These are phyloP conservation scores for Pichia sp. DNA, from an alignment of 1,139 yeast genomes.

Conservation along the genomic window DNA sequence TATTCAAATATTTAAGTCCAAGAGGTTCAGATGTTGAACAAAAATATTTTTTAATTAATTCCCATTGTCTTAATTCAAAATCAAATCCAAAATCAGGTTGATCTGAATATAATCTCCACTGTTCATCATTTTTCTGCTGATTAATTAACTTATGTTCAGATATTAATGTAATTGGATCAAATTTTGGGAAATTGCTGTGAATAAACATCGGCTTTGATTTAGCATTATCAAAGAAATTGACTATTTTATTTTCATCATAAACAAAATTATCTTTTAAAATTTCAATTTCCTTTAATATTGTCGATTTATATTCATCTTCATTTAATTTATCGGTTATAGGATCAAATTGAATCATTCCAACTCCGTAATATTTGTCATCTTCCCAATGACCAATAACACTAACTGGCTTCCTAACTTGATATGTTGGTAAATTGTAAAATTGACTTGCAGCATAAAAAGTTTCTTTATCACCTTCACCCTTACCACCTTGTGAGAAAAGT, in stretches of 20 bases:
- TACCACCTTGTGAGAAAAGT: slow-evolving; percentile 51
- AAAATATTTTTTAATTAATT: slow-evolving; percentile 31
- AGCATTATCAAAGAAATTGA: slow-evolving; percentile 26
- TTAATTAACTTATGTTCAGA: slow-evolving; percentile 31
- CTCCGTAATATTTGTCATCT: slow-evolving; percentile 33
- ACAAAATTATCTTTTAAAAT: slow-evolving; percentile 8
- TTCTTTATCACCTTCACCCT: slow-evolving; percentile 66
- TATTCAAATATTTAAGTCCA: slow-evolving; percentile 24
- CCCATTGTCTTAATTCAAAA: slow-evolving; percentile 42
- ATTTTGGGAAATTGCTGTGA: slow-evolving; percentile 38
- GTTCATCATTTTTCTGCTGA: slow-evolving; percentile 29
- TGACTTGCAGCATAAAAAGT: slow-evolving; percentile 56
- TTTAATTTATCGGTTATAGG: slow-evolving; percentile 42
- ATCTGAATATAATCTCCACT: slow-evolving; percentile 42
- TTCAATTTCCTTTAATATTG: slow-evolving; percentile 9
- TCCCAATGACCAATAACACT: slow-evolving; percentile 41
- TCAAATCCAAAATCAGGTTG: slow-evolving; percentile 45
- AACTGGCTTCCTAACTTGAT: slow-evolving; percentile 46
- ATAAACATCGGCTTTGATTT: slow-evolving; percentile 34
- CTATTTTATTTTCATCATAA: slow-evolving; percentile 17
- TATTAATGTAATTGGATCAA: slow-evolving; percentile 34
- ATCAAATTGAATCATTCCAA: slow-evolving; percentile 51
- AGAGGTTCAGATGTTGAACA: slow-evolving; percentile 23
- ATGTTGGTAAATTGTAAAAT: slow-evolving; percentile 40
- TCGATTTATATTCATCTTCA: slow-evolving; percentile 28